Percentiles rank a stretch among this genome's conserved stretches.
These are phyloP conservation scores for Yamadazyma atlantica DNA, from an alignment of 1,139 yeast genomes.

Conservation along the genomic window DNA sequence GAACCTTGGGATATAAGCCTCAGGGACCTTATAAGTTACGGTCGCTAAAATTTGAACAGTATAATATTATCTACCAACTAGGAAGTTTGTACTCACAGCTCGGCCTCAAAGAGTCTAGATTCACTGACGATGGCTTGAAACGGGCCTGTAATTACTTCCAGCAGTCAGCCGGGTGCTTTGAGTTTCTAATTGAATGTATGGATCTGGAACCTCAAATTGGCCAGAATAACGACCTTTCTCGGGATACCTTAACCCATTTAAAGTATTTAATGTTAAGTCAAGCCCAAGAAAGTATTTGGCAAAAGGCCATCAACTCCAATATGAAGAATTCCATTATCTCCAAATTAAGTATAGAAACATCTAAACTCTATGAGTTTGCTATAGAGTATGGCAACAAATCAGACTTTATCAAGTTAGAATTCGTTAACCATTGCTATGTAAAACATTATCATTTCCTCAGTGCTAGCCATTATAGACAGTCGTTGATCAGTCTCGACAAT, in stretches of 20 bases:
- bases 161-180: slow-evolving; percentile 69
- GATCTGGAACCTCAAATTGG: slow-evolving; percentile 2
- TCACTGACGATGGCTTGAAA: slow-evolving; percentile 57
- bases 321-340: slow-evolving; percentile 64
- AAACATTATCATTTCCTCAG: slow-evolving; percentile 66
- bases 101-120: slow-evolving; percentile 45
- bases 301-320: slow-evolving; percentile 57
- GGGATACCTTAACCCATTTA: slow-evolving; percentile 28
- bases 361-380: slow-evolving; percentile 55
- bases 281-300: slow-evolving; percentile 88
- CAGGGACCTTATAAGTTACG: slow-evolving; percentile 36
- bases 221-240: slow-evolving; percentile 24
- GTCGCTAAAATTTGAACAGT: slow-evolving; percentile 57
- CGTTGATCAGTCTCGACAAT: slow-evolving; percentile 48
- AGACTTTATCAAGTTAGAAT: slow-evolving; percentile 56
- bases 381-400: slow-evolving; percentile 45
- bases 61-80: slow-evolving; percentile 66
- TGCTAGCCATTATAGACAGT: slow-evolving; percentile 65
- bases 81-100: slow-evolving; percentile 63
- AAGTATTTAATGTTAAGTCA: slow-evolving; percentile 66
- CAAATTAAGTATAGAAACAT: slow-evolving; percentile 61
- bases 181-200: slow-evolving; percentile 26
- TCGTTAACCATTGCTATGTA: slow-evolving; percentile 60
- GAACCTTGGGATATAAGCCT: slow-evolving; percentile 58
- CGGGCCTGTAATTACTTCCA: slow-evolving; percentile 66